Percentiles rank a stretch among this genome's conserved stretches.
These are phyloP conservation scores for Paradendryphiella salina DNA, from an alignment of 2,329 filamentous ascomycete genomes.

Conservation along the genomic window DNA sequence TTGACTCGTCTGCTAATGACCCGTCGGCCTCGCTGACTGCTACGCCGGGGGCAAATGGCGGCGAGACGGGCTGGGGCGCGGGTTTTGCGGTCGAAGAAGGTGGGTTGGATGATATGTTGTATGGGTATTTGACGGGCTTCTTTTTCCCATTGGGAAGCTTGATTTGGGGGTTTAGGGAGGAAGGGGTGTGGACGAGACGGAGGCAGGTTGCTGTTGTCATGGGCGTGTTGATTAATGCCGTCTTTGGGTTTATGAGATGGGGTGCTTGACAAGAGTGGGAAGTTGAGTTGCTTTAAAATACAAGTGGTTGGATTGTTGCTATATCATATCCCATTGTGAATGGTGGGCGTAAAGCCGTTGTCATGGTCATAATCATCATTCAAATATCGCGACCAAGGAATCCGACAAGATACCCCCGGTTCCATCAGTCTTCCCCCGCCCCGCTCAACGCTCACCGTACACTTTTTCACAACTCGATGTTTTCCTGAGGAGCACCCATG, in stretches of 20 bases:
- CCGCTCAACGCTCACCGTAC: neutral
- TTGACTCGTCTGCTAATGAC: slow-evolving; percentile 65
- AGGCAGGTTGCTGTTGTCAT: slow-evolving; percentile 85
- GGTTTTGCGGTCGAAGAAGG: slow-evolving; percentile 60
- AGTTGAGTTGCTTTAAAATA: neutral
- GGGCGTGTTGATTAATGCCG: slow-evolving; percentile 77
- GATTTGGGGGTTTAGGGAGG: slow-evolving; percentile 82
- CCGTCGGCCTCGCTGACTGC: slow-evolving; percentile 47
- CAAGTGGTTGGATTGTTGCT: neutral
- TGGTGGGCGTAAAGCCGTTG: neutral
- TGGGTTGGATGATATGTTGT: slow-evolving; percentile 81
- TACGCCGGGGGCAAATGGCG: slow-evolving; percentile 33
- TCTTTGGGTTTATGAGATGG: slow-evolving; percentile 70
- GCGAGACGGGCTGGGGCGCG: slow-evolving; percentile 53
- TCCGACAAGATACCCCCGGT: neutral
- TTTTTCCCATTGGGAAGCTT: slow-evolving; percentile 89
- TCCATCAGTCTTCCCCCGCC: neutral
- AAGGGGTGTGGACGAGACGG: slow-evolving; percentile 81
- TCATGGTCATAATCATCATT: neutral
- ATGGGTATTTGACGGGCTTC: slow-evolving; percentile 88
- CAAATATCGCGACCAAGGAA: neutral
- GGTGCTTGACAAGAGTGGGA: slow-evolving; percentile 45
- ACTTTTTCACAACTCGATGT: slow-evolving; percentile 25
- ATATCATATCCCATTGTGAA: neutral
- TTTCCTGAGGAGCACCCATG: slow-evolving; percentile 43